These are phyloP conservation scores for Dalbergia cultrata DNA, from an alignment of 306 rosid genomes.

Conservation along the genomic window DNA sequence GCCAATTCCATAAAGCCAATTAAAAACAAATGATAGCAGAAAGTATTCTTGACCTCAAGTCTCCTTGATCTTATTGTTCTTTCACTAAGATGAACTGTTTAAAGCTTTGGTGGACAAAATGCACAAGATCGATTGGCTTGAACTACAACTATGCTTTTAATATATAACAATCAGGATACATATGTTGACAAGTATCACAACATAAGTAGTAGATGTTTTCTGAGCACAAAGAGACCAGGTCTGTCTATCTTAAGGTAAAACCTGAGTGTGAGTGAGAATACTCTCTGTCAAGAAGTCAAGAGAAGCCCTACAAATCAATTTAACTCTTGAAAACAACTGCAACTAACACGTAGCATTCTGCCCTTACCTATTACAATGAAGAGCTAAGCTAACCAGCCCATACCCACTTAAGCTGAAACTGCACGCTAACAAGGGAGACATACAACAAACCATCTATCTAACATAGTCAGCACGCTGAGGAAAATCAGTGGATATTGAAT, in stretches of 20 bases:
- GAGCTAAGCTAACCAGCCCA: conserved; percentile 27
- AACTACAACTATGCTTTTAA: conserved; percentile 23
- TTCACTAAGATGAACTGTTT: conserved; percentile 27
- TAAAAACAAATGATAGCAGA: neutral
- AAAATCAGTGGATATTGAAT: conserved; percentile 37
- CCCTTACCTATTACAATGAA: conserved; percentile 30
- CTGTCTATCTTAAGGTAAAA: neutral
- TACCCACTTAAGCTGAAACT: conserved; percentile 31
- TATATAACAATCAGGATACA: conserved; percentile 25
- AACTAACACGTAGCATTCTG: conserved; percentile 31
- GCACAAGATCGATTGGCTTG: conserved; percentile 4
- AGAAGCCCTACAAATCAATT: conserved; percentile 14
- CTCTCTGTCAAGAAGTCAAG: conserved; percentile 28
- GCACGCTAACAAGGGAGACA: neutral
- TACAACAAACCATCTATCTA: neutral
- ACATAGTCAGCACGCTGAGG: neutral
- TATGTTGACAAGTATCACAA: conserved; percentile 13
- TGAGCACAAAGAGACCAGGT: conserved; percentile 18
- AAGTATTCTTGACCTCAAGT: conserved; percentile 9
- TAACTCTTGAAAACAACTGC: conserved; percentile 16
- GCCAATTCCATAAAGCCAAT: conserved; percentile 2
- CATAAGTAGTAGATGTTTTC: neutral
- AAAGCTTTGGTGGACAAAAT: conserved; percentile 8
- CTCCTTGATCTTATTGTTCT: conserved; percentile 19
- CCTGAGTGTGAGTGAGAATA: neutral